Evolutionary conservation across 2,329 filamentous ascomycete species (phyloP).

Genomic region (Myrmaecium sp.): DNA sequence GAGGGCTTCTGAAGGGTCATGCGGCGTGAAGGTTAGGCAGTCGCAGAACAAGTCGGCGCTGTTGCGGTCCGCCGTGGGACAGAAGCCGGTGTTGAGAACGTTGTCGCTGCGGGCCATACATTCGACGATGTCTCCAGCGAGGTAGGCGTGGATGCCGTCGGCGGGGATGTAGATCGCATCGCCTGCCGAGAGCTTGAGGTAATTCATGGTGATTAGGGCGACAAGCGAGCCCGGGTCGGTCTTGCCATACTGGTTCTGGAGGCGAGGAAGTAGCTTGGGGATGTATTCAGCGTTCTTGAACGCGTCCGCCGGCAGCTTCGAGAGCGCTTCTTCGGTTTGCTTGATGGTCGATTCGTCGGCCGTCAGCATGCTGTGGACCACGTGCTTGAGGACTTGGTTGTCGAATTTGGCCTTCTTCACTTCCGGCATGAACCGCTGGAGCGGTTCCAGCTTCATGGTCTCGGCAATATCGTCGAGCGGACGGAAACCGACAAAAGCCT

Average conservation of each 20-base stretch:
- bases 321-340: constrained; percentile 60
- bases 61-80: constrained; percentile 98
- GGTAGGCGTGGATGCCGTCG: constrained; percentile 93
- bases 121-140: constrained; percentile 88
- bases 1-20: constrained; percentile 89
- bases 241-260: constrained; percentile 72
- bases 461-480: constrained; percentile 73
- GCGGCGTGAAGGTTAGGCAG: constrained; percentile 81
- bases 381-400: constrained; percentile 33
- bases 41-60: constrained; percentile 79
- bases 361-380: constrained; percentile 30
- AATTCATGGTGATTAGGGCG: constrained; percentile 95
- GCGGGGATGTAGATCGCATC: constrained; percentile 94
- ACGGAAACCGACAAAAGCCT: constrained; percentile 89
- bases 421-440: no score
- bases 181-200: constrained; percentile 69
- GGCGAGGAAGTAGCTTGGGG: constrained; percentile 56
- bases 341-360: constrained; percentile 44
- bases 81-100: constrained; percentile 88
- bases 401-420: constrained; percentile 31
- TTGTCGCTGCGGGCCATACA: constrained; percentile 99
- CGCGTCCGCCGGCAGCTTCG: constrained; percentile 42
- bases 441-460: constrained; percentile 30
- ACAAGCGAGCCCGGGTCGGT: constrained; percentile 76
- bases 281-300: constrained; percentile 55